Evolutionary conservation across 495 filamentous ascomycete genomes (phyloP).

Genomic region (Filosporella fistucella): DNA sequence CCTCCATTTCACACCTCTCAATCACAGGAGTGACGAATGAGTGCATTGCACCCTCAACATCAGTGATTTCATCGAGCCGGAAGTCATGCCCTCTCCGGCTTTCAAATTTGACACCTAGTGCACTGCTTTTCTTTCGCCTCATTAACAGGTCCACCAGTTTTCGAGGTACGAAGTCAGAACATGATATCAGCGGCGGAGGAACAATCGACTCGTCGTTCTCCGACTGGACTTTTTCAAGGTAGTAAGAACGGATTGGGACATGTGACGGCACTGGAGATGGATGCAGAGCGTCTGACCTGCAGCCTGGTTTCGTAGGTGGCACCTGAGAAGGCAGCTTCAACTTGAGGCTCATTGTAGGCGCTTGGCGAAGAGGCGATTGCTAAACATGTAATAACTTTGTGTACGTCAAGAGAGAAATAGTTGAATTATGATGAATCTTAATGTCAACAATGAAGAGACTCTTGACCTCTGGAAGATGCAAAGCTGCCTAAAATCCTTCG

Average conservation of each 20-base stretch:
- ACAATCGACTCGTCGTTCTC: not conserved
- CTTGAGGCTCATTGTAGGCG: too few species aligned
- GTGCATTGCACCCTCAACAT: conserved; percentile 24
- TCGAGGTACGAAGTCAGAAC: conserved; percentile 16
- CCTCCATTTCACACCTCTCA: conserved; percentile 14
- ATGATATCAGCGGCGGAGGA: conserved; percentile 19
- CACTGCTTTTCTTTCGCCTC: conserved; percentile 19
- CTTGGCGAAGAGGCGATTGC: too few species aligned
- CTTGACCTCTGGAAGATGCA: too few species aligned
- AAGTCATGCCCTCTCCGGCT: too few species aligned
- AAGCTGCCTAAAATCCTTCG: too few species aligned
- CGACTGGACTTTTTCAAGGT: not conserved
- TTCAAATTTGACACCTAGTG: conserved; percentile 14
- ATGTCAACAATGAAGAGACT: too few species aligned
- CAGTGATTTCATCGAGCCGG: conserved; percentile 12
- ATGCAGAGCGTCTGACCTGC: not conserved
- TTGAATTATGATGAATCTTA: too few species aligned
- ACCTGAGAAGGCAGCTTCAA: too few species aligned
- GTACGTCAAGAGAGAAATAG: too few species aligned
- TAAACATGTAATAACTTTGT: too few species aligned
- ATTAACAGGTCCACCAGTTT: conserved; percentile 15
- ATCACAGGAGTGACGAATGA: conserved; percentile 21
- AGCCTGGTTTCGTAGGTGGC: too few species aligned
- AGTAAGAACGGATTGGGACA: not conserved
- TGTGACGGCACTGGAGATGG: not conserved